Percentiles rank a stretch among this genome's conserved stretches.
phyloP scores from a whole-genome alignment of 305 asterid species.

The Petunia hybrid region DNA sequence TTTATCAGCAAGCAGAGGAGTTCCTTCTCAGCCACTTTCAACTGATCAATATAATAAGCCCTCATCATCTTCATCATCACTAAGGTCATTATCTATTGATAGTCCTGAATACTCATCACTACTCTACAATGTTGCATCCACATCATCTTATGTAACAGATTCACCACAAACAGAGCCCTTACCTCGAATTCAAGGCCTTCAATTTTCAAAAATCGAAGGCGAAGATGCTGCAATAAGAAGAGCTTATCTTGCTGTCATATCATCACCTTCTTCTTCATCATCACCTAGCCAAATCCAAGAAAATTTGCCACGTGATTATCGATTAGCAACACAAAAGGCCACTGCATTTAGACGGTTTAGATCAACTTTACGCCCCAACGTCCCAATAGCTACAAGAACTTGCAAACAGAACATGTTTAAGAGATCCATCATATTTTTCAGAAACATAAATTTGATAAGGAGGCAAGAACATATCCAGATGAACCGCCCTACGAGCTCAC shows the following conservation, averaged over 20 bases:
- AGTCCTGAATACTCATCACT: conserved; percentile 52
- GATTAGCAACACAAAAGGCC: conserved; percentile 31
- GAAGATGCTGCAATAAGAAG: conserved; percentile 61
- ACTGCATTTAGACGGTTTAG: conserved; percentile 1
- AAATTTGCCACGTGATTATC: conserved; percentile 29
- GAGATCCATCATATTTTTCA: too few species aligned
- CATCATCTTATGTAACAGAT: conserved; percentile 31
- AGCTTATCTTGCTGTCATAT: conserved; percentile 37
- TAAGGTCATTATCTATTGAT: conserved; percentile 55
- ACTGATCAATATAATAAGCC: conserved; percentile 43
- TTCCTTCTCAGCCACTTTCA: conserved; percentile 14
- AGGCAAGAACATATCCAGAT: too few species aligned
- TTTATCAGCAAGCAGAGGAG: conserved; percentile 38
- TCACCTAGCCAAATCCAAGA: conserved; percentile 39
- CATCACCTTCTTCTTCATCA: conserved; percentile 48
- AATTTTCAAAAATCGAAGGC: conserved; percentile 53
- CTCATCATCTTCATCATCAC: conserved; percentile 64
- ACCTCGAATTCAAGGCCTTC: conserved; percentile 44
- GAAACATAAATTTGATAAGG: too few species aligned
- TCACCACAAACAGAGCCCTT: conserved; percentile 28
- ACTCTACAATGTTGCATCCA: conserved; percentile 39
- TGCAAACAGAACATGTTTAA: background rate
- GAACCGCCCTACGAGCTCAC: conserved; percentile 49
- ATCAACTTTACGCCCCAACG: background rate
- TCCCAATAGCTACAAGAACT: conserved; percentile 10